phyloP scores from a whole-genome alignment of 805 yeast genomes.

The Kodamaea leandrae region DNA sequence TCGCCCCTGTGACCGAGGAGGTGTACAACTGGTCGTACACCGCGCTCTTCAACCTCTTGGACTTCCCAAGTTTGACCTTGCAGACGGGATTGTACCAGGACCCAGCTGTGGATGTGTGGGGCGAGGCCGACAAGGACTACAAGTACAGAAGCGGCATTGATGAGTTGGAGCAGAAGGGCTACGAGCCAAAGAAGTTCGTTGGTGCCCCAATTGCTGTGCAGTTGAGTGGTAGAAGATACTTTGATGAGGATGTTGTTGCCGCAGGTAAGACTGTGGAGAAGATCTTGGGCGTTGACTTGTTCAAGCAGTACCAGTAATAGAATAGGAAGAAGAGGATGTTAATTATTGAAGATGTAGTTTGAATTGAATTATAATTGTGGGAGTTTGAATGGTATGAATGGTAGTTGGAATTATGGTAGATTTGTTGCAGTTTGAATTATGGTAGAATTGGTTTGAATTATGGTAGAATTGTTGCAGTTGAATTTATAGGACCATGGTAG shows the following conservation, averaged over 20 bases:
- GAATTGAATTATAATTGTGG: neutral
- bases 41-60: conserved; percentile 67
- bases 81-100: conserved; percentile 65
- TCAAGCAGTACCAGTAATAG: conserved; percentile 18
- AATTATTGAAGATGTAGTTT: neutral
- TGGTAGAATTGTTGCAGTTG: too few species aligned
- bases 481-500: too few species aligned
- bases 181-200: conserved; percentile 45
- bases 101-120: conserved; percentile 48
- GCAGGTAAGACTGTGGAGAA: conserved; percentile 41
- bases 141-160: conserved; percentile 47
- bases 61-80: conserved; percentile 62
- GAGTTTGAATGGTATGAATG: neutral
- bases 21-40: conserved; percentile 81
- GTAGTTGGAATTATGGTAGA: too few species aligned
- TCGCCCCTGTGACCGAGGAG: conserved; percentile 65
- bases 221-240: conserved; percentile 52
- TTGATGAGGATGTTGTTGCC: conserved; percentile 56
- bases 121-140: conserved; percentile 30
- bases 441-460: too few species aligned
- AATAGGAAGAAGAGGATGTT: neutral
- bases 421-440: too few species aligned
- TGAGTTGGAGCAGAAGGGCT: conserved; percentile 45
- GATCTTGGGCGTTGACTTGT: conserved; percentile 29
- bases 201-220: conserved; percentile 59